phyloP scores from a whole-genome alignment of 208 protist genomes.

The Wallacemonas rigidus region DNA sequence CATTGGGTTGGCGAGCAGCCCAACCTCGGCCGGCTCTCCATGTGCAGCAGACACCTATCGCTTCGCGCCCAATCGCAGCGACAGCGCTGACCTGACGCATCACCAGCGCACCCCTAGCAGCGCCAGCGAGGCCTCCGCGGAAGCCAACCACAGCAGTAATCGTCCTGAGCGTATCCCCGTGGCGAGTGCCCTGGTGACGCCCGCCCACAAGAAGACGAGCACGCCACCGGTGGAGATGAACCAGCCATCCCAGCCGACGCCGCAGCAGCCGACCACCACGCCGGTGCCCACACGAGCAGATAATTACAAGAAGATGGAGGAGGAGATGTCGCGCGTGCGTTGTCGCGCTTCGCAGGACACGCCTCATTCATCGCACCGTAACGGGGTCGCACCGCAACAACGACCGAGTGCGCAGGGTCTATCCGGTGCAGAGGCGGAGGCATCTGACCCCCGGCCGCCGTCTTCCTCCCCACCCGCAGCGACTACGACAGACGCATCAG shows the following conservation, averaged over 20 bases:
- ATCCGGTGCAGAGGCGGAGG: no score
- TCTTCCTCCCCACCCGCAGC: no score
- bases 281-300: slow-evolving; percentile 2
- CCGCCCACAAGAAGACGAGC: neutral
- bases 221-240: neutral
- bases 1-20: neutral
- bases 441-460: no score
- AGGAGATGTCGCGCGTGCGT: slow-evolving; percentile 24
- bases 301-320: slow-evolving; percentile 31
- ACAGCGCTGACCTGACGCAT: slow-evolving; percentile 18
- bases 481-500: no score
- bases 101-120: slow-evolving; percentile 17
- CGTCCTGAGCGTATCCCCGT: neutral
- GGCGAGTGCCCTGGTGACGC: neutral
- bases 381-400: no score
- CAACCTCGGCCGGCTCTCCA: neutral
- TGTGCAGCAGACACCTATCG: slow-evolving; percentile 10
- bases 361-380: neutral
- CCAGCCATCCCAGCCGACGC: neutral
- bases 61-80: slow-evolving; percentile 5
- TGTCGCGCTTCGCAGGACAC: slow-evolving; percentile 11
- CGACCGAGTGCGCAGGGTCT: no score
- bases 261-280: neutral
- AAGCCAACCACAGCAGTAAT: neutral
- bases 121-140: neutral